These are phyloP conservation scores for Amanita pallidorosea DNA, from an alignment of 768 basidiomycete genomes.

Conservation along the genomic window DNA sequence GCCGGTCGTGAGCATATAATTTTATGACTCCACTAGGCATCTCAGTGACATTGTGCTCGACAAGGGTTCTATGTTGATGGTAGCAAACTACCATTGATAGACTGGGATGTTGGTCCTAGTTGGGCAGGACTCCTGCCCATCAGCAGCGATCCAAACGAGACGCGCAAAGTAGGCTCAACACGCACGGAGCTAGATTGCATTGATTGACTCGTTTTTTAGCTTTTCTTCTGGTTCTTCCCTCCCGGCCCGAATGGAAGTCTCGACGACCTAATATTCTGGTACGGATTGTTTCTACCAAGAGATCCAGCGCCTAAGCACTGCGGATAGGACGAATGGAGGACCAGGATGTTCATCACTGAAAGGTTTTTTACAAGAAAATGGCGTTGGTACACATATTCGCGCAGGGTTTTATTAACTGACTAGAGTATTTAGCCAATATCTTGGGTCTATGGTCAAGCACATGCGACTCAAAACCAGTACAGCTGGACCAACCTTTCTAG, in stretches of 20 bases:
- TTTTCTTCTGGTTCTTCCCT: conserved; percentile 86
- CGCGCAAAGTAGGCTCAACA: conserved; percentile 39
- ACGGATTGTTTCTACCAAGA: conserved; percentile 3
- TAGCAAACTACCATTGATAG: conserved; percentile 49
- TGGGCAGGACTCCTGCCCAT: conserved; percentile 71
- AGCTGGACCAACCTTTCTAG: too few relatives aligned
- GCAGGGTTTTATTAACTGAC: background rate
- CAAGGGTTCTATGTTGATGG: conserved; percentile 66
- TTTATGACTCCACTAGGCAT: background rate
- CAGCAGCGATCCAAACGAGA: conserved; percentile 46
- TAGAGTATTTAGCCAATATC: background rate
- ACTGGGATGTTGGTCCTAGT: conserved; percentile 66
- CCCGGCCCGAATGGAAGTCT: conserved; percentile 40
- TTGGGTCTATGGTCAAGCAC: background rate
- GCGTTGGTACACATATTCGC: conserved; percentile 30
- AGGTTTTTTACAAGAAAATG: conserved; percentile 65
- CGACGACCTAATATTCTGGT: conserved; percentile 73
- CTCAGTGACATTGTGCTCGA: background rate
- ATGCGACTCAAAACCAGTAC: background rate
- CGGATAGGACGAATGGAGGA: too few relatives aligned
- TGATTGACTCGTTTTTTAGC: conserved; percentile 23
- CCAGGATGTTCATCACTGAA: conserved; percentile 46
- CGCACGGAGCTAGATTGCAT: background rate
- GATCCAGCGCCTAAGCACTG: too few relatives aligned
- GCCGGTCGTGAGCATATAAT: conserved; percentile 37